Conservation (phyloP, 352 stramenopile genomes). For the Globisporangium cederbergense region DNA sequence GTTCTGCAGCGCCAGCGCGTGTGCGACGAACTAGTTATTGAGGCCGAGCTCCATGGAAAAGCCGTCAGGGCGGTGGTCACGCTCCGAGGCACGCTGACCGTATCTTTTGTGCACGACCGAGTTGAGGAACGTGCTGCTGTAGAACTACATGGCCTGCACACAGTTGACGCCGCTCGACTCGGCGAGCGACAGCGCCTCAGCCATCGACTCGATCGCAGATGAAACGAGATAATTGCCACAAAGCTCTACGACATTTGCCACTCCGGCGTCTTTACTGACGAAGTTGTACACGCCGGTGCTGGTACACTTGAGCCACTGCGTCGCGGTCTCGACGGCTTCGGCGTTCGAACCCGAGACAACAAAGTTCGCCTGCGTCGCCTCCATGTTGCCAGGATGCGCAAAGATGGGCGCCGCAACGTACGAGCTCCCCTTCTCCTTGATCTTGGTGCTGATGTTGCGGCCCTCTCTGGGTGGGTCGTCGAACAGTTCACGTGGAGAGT, state of each 20-base stretch:
- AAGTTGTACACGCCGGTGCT: constrained; percentile 45
- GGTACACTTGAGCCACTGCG: constrained; percentile 37
- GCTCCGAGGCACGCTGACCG: constrained; percentile 67
- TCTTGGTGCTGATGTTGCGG: constrained; percentile 35
- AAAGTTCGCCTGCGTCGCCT: constrained; percentile 64
- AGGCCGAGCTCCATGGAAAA: constrained; percentile 71
- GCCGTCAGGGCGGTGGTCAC: constrained; percentile 65
- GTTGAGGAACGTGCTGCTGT: constrained; percentile 78
- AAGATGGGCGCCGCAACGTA: constrained; percentile 73
- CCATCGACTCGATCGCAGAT: constrained; percentile 74
- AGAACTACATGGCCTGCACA: constrained; percentile 71
- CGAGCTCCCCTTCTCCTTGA: constrained; percentile 24
- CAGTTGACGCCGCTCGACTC: constrained; percentile 73
- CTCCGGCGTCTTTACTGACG: constrained; percentile 48
- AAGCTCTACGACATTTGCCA: constrained; percentile 75
- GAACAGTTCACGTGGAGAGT: constrained; percentile 68
- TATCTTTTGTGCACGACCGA: constrained; percentile 82
- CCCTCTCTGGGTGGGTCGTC: constrained; percentile 63
- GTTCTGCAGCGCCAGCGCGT: constrained; percentile 46
- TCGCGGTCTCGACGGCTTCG: constrained; percentile 30
- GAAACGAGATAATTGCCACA: constrained; percentile 84
- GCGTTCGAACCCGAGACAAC: constrained; percentile 45
- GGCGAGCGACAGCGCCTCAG: constrained; percentile 58
- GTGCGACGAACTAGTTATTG: constrained; percentile 68
- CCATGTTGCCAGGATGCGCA: constrained; percentile 65